A percentile compares a stretch with the other conserved stretches of the same genome.
These are phyloP conservation scores for Macroventuria anomochaeta DNA, from an alignment of 2,329 filamentous ascomycete genomes.

Conservation along the genomic window DNA sequence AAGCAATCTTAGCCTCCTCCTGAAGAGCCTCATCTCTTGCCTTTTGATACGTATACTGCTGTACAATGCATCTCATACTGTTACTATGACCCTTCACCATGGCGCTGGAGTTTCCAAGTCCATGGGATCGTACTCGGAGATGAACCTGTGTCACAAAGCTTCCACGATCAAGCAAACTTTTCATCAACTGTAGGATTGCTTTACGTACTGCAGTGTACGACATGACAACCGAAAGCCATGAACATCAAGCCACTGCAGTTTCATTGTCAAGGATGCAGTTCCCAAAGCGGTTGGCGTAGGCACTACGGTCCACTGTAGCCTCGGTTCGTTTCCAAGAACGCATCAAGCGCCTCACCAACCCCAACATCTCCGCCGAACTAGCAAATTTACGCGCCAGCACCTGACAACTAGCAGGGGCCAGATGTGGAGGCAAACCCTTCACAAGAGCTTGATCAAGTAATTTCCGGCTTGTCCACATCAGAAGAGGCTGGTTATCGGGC, in stretches of 20 bases:
- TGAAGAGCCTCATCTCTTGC: conserved; percentile 3
- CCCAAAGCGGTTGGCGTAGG: conserved; percentile 7
- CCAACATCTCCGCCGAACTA: conserved; percentile 23
- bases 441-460: conserved; percentile 8
- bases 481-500: conserved; percentile 6
- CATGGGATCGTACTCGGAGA: neutral
- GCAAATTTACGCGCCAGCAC: conserved; percentile 21
- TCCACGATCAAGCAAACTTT: neutral
- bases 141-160: neutral
- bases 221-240: neutral
- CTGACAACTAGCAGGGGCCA: conserved; percentile 7
- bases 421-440: conserved; percentile 1
- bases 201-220: conserved; percentile 13
- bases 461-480: conserved; percentile 7
- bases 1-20: conserved; percentile 5
- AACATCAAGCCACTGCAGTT: conserved; percentile 13
- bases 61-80: neutral
- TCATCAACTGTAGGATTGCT: conserved; percentile 7
- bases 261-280: conserved; percentile 1
- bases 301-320: neutral
- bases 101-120: neutral
- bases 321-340: conserved; percentile 9
- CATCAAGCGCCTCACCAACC: conserved; percentile 5
- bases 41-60: neutral
- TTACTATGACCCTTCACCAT: neutral